A percentile compares a stretch with the other conserved stretches of the same genome.
Evolutionary conservation across 192 early-diverging fungal genomes (phyloP).

Genomic region (Haplosporangium gracile): DNA sequence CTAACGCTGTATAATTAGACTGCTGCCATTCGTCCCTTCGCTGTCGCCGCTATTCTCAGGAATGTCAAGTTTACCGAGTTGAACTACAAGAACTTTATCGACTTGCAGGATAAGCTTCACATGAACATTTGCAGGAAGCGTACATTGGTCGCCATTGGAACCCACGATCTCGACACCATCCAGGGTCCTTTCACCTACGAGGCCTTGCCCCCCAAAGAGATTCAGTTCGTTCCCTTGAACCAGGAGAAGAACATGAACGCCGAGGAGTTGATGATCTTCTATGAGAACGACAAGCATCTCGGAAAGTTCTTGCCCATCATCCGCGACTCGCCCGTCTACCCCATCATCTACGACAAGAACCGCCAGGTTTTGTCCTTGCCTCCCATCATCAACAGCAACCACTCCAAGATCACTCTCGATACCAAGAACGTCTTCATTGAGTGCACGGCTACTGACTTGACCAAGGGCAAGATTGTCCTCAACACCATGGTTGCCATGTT

Average conservation of each 20-base stretch:
- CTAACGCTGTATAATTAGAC: constrained; percentile 66
- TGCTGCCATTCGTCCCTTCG: constrained; percentile 82
- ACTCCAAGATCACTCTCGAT: constrained; percentile 95
- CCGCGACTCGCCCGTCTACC: constrained; percentile 88
- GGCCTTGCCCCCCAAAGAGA: constrained; percentile 89
- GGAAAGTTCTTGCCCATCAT: constrained; percentile 95
- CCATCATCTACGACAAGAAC: constrained; percentile 90
- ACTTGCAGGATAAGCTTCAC: constrained; percentile 99
- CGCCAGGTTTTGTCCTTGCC: constrained; percentile 92
- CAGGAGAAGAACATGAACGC: constrained; percentile 90
- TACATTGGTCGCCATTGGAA: constrained; percentile 96
- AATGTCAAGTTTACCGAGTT: constrained; percentile 85
- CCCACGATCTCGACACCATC: constrained; percentile 97
- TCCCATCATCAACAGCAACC: constrained; percentile 98
- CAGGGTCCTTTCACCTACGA: constrained; percentile 96
- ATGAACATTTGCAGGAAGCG: constrained; percentile 97
- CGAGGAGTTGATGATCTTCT: constrained; percentile 90
- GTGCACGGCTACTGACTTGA: constrained; percentile 96
- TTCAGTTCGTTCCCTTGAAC: constrained; percentile 94
- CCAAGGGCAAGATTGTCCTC: constrained; percentile 94
- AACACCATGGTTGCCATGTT: constrained; percentile 98
- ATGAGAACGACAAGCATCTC: constrained; percentile 88
- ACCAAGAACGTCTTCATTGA: constrained; percentile 99
- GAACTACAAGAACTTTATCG: constrained; percentile 96
- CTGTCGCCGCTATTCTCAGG: constrained; percentile 93